A percentile compares a stretch with the other conserved stretches of the same genome.
phyloP scores from a whole-genome alignment of 176 grass and related monocot genomes.

The Paspalum notatum region DNA sequence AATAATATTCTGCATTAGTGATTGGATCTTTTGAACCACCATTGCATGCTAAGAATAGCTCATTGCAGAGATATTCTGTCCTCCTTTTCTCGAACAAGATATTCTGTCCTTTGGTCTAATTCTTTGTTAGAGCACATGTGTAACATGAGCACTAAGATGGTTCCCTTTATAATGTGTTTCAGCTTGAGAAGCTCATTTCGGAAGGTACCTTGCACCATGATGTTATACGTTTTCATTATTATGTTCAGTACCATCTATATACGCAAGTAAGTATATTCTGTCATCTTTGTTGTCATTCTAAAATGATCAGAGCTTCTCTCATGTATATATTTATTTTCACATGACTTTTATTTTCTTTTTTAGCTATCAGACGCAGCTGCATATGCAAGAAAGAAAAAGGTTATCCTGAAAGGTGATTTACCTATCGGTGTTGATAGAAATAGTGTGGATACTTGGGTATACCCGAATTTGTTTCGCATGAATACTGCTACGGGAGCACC shows the following conservation, averaged over 20 bases:
- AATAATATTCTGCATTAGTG: slow-evolving; percentile 27
- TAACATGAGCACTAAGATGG: slow-evolving; percentile 31
- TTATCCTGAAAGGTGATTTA: slow-evolving; percentile 97
- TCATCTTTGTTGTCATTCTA: slow-evolving; percentile 24
- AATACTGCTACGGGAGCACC: slow-evolving; percentile 95
- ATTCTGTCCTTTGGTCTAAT: slow-evolving; percentile 27
- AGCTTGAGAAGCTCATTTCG: slow-evolving; percentile 87
- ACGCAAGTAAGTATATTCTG: slow-evolving; percentile 79
- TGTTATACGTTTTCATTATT: slow-evolving; percentile 93
- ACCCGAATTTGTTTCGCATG: slow-evolving; percentile 97
- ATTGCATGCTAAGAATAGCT: slow-evolving; percentile 17
- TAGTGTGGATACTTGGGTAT: slow-evolving; percentile 99
- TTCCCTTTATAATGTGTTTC: slow-evolving; percentile 46
- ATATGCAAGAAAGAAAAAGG: slow-evolving; percentile 94
- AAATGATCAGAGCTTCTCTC: neutral
- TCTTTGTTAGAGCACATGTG: slow-evolving; percentile 25
- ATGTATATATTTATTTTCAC: neutral
- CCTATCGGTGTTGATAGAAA: slow-evolving; percentile 99
- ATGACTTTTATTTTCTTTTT: slow-evolving; percentile 34
- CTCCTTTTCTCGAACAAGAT: no score
- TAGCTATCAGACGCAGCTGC: slow-evolving; percentile 87
- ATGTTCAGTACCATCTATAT: slow-evolving; percentile 98
- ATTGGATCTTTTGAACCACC: neutral
- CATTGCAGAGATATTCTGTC: slow-evolving; percentile 12
- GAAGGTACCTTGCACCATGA: slow-evolving; percentile 83